Evolutionary conservation across 306 rosid genomes (phyloP), one percentile per base, ranked within the genome.

Genomic region (Fragaria ananassa): DNA sequence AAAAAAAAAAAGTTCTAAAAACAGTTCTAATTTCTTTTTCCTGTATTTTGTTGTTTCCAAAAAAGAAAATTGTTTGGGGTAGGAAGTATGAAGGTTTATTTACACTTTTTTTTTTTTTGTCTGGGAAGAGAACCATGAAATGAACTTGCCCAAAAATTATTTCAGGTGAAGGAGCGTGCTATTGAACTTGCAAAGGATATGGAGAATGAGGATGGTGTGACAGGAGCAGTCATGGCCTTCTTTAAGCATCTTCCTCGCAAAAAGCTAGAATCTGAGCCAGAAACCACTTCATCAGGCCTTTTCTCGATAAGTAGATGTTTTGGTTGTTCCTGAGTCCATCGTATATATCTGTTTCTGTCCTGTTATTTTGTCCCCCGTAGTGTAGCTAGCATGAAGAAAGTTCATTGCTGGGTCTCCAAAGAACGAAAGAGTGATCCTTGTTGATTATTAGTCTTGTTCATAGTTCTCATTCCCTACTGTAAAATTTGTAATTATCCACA

Each of bases 141-240:
- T 57, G 62, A 67, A 68, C 76, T 79, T 66, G 41, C 39, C 29
- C 51, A 51, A 44, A 56, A 58, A 79, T 58, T 45, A 80, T 84
- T 70, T 44, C 86, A 96, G 99, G 96, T 96, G 80, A 93, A 96
- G 85, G 86, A 86, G 49, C 79, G 86, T 18, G 96, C 97, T 15
- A 13, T 87, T n/a, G 91, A 92, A 76, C 94, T 96, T 46, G 89
- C 99, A 17, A 91, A 83, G 89, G 93, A 92, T 71, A 93, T 96
- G 98, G 93, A 93, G 78, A 85, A 87, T 50, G 99, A 96, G 84
- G 99, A 96, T 76, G 99, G 99, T 18, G 98, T 96, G 53, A 74
- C 88, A 8, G 99, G 99, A 72, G 98, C 98, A n/a, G 99, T 96
- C 64, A 96, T 85, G 80, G 99, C 97, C 81, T 96, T 96, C 87